Base-by-base conservation (phyloP, 2,329 filamentous ascomycete genomes). In the Orbilia ellipsospora region DNA sequence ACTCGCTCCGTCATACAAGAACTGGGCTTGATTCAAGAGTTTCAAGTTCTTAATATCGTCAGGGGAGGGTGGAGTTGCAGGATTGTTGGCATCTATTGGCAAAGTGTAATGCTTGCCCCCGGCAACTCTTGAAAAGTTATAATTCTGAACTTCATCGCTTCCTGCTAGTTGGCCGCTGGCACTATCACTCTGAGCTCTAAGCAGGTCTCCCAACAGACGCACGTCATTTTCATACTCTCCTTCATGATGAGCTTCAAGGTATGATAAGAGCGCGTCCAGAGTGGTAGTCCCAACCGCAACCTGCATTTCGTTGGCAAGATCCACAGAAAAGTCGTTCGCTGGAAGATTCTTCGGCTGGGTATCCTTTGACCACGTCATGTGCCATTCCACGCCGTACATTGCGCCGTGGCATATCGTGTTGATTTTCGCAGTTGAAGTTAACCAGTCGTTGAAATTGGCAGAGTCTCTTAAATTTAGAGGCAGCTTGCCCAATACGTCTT, bases 371-470 rank as follows among this genome's bases (percentile, higher is more conserved):
- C 75, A 60, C 10, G 1, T 51, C n/a, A 36, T 36, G 36, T 83
- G 77, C 82, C 82, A 84, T 0, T 52, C 23, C 0, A 84, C 83
- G 1, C 80, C 75, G 68, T 84, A 84, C 80, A 83, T 82, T 18
- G 81, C 79, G 0, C 81, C 83, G 55, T 84, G 83, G 57, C 80
- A 82, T 0, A 82, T 42, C 80, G 79, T 4, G 76, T 54, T 13
- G 28, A n/a, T 13, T 59, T 70, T 15, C 36, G 28, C 31, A 36
- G 31, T 36, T 36, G 31, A 36, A 2, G 31, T 36, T 36, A 36
- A 36, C 31, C 31, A 36, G 31, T 36, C 31, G 31, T 36, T 36
- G 8, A 36, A 36, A 6, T 36, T 10, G 31, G 1, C 10, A 36
- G 31, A 36, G 31, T 36, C 31, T 36, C 31, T 36, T 36, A 36